These are phyloP conservation scores for Leonotis leonurus DNA, from an alignment of 257 asterid species.

Conservation along the genomic window DNA sequence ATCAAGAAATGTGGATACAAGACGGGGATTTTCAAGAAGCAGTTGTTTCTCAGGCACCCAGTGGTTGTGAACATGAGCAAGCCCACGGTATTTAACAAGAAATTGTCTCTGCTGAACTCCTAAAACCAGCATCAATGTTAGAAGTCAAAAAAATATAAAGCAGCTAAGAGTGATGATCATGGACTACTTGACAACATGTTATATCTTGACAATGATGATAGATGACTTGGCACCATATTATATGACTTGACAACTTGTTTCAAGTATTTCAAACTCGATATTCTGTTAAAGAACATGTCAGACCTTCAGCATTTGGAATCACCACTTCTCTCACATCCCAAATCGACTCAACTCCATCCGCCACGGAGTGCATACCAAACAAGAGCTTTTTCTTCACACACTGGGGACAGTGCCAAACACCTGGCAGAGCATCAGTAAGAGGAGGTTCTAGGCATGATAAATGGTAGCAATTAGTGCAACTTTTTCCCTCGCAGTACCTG, in stretches of 20 bases:
- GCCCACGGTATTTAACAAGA: conserved; percentile 65
- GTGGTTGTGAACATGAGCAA: conserved; percentile 66
- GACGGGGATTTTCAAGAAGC: conserved; percentile 36
- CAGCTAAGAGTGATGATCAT: conserved; percentile 8
- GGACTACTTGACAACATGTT: conserved; percentile 10
- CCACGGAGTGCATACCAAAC: conserved; percentile 57
- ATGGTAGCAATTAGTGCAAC: conserved; percentile 56
- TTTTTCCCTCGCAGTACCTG: conserved; percentile 57
- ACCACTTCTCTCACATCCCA: conserved; percentile 57
- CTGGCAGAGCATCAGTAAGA: conserved; percentile 35
- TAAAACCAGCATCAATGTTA: conserved; percentile 22
- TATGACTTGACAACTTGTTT: neutral
- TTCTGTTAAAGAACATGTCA: conserved; percentile 17
- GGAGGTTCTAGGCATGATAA: conserved; percentile 44
- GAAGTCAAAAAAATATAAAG: conserved; percentile 16
- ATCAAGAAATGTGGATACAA: conserved; percentile 35
- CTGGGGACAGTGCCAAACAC: conserved; percentile 61
- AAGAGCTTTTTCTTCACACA: conserved; percentile 59
- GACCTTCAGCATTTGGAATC: conserved; percentile 46
- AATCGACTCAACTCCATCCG: conserved; percentile 57
- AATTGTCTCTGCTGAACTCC: conserved; percentile 63
- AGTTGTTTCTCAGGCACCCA: conserved; percentile 59
- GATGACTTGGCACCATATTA: conserved; percentile 14
- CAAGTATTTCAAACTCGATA: neutral
- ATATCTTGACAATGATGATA: neutral